A percentile compares a stretch with the other conserved stretches of the same genome.
Evolutionary conservation across 2,329 filamentous ascomycete genomes (phyloP).

Genomic region (Arthroderma uncinatum): DNA sequence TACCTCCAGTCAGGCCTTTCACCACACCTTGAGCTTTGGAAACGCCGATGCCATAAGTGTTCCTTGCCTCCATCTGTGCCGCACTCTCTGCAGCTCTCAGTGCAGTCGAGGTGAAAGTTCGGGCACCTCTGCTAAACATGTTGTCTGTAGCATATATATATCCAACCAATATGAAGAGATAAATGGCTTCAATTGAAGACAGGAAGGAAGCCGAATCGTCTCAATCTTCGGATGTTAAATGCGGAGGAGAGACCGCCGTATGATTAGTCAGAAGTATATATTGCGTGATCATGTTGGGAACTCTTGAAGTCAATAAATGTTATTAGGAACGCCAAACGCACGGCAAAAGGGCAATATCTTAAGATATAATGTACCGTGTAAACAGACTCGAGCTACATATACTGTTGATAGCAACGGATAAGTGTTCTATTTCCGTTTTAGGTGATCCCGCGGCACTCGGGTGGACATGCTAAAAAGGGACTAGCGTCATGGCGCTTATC

Average conservation of each 20-base stretch:
- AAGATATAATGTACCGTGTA: neutral
- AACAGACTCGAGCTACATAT: no score
- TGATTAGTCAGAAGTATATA: conserved; percentile 4
- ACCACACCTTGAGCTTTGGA: conserved; percentile 70
- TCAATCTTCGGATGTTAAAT: neutral
- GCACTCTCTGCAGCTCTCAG: conserved; percentile 41
- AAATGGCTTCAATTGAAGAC: neutral
- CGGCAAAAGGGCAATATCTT: neutral
- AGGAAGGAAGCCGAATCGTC: neutral
- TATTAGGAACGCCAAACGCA: neutral
- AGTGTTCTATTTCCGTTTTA: neutral
- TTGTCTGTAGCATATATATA: neutral
- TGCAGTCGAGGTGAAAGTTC: conserved; percentile 56
- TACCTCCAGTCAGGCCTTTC: conserved; percentile 72
- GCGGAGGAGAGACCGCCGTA: neutral
- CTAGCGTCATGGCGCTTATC: conserved; percentile 4
- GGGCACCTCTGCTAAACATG: conserved; percentile 61
- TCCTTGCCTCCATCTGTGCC: conserved; percentile 38
- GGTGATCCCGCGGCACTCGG: neutral
- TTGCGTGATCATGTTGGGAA: neutral
- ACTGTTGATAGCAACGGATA: neutral
- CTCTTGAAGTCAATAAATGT: no score
- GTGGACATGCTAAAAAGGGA: neutral
- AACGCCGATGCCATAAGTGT: conserved; percentile 57
- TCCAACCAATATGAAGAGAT: neutral